Evolutionary conservation across 139 green algal species (phyloP), one percentile per base, ranked within the genome.

Genomic region (Chlamydomonas schloesseri): DNA sequence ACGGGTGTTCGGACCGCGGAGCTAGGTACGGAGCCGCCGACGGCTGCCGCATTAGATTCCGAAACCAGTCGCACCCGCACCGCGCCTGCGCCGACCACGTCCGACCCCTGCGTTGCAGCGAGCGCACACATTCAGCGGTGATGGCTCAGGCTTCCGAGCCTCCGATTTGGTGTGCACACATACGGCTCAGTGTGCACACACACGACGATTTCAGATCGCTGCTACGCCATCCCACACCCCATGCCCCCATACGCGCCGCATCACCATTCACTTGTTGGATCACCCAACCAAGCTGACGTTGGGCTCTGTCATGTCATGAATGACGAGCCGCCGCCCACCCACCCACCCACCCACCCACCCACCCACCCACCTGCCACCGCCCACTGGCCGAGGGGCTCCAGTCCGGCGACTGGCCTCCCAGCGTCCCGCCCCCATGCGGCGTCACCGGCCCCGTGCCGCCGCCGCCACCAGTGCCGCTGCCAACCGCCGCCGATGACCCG

Each of bases 281-380:
- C n/a, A n/a, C n/a, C n/a, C n/a, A n/a, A n/a, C n/a, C n/a, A n/a
- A n/a, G n/a, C n/a, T n/a, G n/a, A n/a, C n/a, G n/a, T n/a, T n/a
- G n/a, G n/a, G n/a, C n/a, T n/a, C n/a, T n/a, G n/a, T n/a, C n/a
- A n/a, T n/a, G n/a, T n/a, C n/a, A n/a, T n/a, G n/a, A n/a, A n/a
- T n/a, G n/a, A n/a, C n/a, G n/a, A n/a, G n/a, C n/a, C n/a, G 20
- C 10, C 18, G 20, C 55, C 55, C 55, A 11, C 55, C 8, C 18
- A 62, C 55, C 55, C 55, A 62, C 2, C 18, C 55, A 62, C 8
- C 18, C 55, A 62, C 26, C 50, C 18, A 55, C 64, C 28, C 26
- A 26, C 26, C 75, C n/a, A n/a, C n/a, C 20, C 55, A 82, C 75
- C 75, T 34, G 75, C 75, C 75, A 82, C 24, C 37, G 31, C 20